phyloP scores from a whole-genome alignment of 305 asterid species.

The Plantago lanceolata region DNA sequence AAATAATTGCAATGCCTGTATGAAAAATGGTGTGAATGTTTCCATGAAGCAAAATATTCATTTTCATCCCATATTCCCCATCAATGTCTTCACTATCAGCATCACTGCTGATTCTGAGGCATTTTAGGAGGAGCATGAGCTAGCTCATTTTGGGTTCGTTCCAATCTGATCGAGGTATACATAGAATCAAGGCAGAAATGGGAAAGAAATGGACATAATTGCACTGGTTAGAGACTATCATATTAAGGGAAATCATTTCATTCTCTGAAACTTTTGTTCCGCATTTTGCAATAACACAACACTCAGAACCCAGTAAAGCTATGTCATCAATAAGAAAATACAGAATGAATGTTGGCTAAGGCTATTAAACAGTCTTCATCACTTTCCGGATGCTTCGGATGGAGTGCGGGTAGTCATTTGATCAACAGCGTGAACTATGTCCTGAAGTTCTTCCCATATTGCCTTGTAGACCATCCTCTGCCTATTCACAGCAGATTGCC shows the following conservation, averaged over 20 bases:
- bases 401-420: conserved; percentile 93
- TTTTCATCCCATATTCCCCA: too few species aligned
- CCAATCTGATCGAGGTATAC: not conserved
- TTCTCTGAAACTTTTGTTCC: conserved; percentile 1
- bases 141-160: not conserved
- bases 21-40: not conserved
- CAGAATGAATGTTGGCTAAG: conserved; percentile 1
- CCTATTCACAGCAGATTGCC: conserved; percentile 81
- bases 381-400: conserved; percentile 49
- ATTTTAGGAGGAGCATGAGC: not conserved
- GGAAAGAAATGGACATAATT: not conserved
- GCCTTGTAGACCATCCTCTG: conserved; percentile 99
- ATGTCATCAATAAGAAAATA: not conserved
- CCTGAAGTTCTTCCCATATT: conserved; percentile 97
- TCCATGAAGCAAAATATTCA: not conserved
- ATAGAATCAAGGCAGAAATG: not conserved
- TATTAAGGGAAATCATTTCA: not conserved
- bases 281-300: not conserved
- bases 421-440: conserved; percentile 89
- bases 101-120: not conserved
- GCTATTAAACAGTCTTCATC: conserved; percentile 6
- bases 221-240: not conserved
- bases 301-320: not conserved
- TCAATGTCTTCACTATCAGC: not conserved
- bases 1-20: too few species aligned